Evolutionary conservation across 129 eudicot species (phyloP), one percentile per base, ranked within the genome.

Genomic region (Kitagawia praeruptora): DNA sequence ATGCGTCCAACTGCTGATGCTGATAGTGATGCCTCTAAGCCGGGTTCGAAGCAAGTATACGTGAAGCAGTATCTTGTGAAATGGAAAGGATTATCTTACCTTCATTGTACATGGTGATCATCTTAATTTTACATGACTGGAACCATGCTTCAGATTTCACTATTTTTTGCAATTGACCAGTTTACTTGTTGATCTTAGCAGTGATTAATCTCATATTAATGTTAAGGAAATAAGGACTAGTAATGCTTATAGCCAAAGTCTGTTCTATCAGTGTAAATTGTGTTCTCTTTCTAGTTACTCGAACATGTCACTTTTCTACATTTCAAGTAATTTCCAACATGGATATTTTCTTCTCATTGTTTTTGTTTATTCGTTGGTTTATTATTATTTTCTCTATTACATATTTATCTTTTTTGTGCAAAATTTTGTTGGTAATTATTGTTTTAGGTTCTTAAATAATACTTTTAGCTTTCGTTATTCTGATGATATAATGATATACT

Each of bases 71-170:
- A 96, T 82, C 96, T 96, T 82, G 92, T 96, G 25, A 96, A 96
- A 76, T 96, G 99, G 99, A 96, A 96, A 82, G 98, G 97, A 82
- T 72, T 83, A 83, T 96, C 99, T 81, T 96, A 92, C 85, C 96
- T 96, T 61, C 99, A 96, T 66, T 96, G 99, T 82, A 85, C 93
- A 83, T 96, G 99, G 99, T 96, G 89, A 56, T 77, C 80, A 15
- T 63, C 0, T 67, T 28, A 34, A 12, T 45, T 19, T 56, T 56
- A 44, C 44, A 67, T 74, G 28, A 28, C 46, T n/a, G 8, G 12
- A 16, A 45, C 12, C 45, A 64, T 79, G 16, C 13, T 25, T 39
- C n/a, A 45, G 14, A 15, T 47, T 45, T 25, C 23, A 44, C 23
- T 77, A 31, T 8, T 5, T 6, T 12, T 15, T 14, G 13, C 21